These are phyloP conservation scores for Ogataea corticis DNA, from an alignment of 805 yeast species.

Conservation along the genomic window DNA sequence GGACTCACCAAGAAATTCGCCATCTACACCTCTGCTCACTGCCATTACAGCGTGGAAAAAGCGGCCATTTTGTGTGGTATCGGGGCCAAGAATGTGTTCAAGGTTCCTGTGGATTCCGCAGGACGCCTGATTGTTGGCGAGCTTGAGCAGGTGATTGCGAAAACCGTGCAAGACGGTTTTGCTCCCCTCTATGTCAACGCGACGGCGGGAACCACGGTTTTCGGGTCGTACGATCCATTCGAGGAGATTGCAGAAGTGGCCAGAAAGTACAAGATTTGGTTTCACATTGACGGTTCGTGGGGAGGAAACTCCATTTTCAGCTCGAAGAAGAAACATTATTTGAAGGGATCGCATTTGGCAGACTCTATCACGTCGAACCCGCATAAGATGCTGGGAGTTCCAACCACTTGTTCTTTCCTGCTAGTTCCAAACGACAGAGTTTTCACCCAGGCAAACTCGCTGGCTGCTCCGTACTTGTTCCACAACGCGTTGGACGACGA, in stretches of 20 bases:
- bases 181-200: slow-evolving; percentile 77
- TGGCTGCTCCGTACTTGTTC: slow-evolving; percentile 79
- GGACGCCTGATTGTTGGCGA: slow-evolving; percentile 58
- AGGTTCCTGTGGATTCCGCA: slow-evolving; percentile 53
- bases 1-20: slow-evolving; percentile 69
- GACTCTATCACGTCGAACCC: slow-evolving; percentile 81
- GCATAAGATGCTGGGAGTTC: slow-evolving; percentile 88
- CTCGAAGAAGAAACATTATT: slow-evolving; percentile 40
- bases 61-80: slow-evolving; percentile 77
- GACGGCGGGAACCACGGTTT: slow-evolving; percentile 89
- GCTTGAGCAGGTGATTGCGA: slow-evolving; percentile 45
- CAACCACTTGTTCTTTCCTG: slow-evolving; percentile 72
- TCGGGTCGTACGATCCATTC: slow-evolving; percentile 78
- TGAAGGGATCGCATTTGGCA: slow-evolving; percentile 65
- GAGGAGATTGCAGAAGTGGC: slow-evolving; percentile 55
- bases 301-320: slow-evolving; percentile 84
- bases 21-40: slow-evolving; percentile 66
- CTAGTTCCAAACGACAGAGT: slow-evolving; percentile 65
- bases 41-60: slow-evolving; percentile 79
- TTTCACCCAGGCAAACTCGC: slow-evolving; percentile 72
- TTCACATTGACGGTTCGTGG: slow-evolving; percentile 90
- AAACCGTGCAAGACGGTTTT: slow-evolving; percentile 50
- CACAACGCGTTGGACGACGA: slow-evolving; percentile 56
- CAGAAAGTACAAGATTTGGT: slow-evolving; percentile 59
- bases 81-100: slow-evolving; percentile 63